Base-by-base conservation (phyloP, 768 basidiomycete species). In the Russula compacta region DNA sequence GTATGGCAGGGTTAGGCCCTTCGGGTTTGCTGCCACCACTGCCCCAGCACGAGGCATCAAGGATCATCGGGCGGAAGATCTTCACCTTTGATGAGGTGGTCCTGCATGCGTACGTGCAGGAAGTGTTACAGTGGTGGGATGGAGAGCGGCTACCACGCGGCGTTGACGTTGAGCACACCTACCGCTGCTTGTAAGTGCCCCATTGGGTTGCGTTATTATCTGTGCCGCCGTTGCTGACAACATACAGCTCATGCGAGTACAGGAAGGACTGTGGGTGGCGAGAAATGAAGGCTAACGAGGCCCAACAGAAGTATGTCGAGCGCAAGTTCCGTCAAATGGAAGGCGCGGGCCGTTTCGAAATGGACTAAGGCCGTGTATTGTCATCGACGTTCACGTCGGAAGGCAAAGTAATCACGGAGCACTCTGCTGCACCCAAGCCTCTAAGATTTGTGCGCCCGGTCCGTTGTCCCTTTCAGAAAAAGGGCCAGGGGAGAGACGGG, bases 91-190 rank as follows among this genome's bases (percentile, higher is more conserved):
- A 89, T 52, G 74, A 81, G 9, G 43, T 47, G 0, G 63, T 81
- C 47, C 77, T 95, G 19, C 77, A 84, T 24, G 61, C 62, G 1
- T 78, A 87, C 64, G 72, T 94, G 24, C 65, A 68, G 1, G 77
- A 77, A 55, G 75, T 86, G 0, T 71, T 92, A 2, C 70, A 77
- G 53, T 94, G 87, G 83, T 95, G 93, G 93, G 73, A 78, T 59
- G 89, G 91, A 1, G 66, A 76, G 55, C 78, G 92, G 43, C 74
- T 77, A 35, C 83, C 92, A 0, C 71, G 72, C n/a, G 93, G 93
- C 1, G 93, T 94, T 0, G 76, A 78, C 2, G 35, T 85, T 21
- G 73, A 78, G 47, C 76, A 87, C 53, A 74, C 84, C 3, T 67
- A 77, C 58, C 78, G 91, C 53, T 92, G 92, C 78, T 74, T 74